Conservation (phyloP, 495 filamentous ascomycete genomes). For the Sabuloglossum arenarium region DNA sequence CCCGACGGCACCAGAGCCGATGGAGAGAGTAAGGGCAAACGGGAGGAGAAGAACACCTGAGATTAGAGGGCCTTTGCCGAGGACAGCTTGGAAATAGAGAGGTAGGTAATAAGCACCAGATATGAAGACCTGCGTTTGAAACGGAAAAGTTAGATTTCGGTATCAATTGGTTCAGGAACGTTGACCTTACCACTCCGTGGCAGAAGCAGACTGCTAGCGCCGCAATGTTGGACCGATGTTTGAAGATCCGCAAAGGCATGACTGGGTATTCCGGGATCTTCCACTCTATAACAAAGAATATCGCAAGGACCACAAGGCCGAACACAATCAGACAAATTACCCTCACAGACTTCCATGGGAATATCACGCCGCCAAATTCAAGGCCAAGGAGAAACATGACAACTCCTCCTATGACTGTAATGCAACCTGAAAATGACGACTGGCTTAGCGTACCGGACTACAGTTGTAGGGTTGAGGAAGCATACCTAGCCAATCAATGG, state of each 20-base stretch:
- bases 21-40: slow-evolving; percentile 29
- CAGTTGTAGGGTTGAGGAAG: slow-evolving; percentile 24
- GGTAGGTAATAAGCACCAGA: slow-evolving; percentile 38
- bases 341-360: slow-evolving; percentile 23
- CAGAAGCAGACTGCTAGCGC: slow-evolving; percentile 25
- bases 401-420: background rate
- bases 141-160: background rate
- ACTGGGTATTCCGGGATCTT: slow-evolving; percentile 28
- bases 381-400: background rate
- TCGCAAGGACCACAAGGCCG: slow-evolving; percentile 15
- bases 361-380: slow-evolving; percentile 22
- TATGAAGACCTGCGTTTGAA: background rate
- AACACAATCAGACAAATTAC: slow-evolving; percentile 27
- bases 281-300: slow-evolving; percentile 20
- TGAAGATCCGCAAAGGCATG: slow-evolving; percentile 30
- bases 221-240: slow-evolving; percentile 21
- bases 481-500: slow-evolving; percentile 31
- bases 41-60: slow-evolving; percentile 46
- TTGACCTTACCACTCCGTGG: slow-evolving; percentile 23
- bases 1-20: slow-evolving; percentile 27
- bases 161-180: background rate
- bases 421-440: slow-evolving; percentile 35
- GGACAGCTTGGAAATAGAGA: slow-evolving; percentile 42
- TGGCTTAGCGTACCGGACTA: slow-evolving; percentile 26
- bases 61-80: slow-evolving; percentile 28